Evolutionary conservation across 2,329 filamentous ascomycete genomes (phyloP), one percentile per base, ranked within the genome.

Genomic region (Aschersonia sp.): DNA sequence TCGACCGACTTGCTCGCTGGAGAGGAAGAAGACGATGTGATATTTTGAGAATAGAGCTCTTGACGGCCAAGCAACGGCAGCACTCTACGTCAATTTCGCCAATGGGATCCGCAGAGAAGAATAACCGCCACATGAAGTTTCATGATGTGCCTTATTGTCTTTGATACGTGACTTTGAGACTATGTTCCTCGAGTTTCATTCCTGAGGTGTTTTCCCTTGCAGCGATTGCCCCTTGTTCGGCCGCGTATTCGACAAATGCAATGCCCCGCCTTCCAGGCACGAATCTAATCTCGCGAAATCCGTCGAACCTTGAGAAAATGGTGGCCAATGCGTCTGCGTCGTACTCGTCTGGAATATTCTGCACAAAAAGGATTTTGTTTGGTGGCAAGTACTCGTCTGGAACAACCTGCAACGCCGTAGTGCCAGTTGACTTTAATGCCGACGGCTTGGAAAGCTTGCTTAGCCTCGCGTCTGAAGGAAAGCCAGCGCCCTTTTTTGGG

Each of bases 381-480:
- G 92, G 90, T 4, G 90, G 90, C 4, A 97, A 77, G 65, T 95
- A 97, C 67, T 98, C 92, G 75, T 97, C 92, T n/a, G 89, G 88
- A 14, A 97, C 82, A 48, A 88, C 83, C 9, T 84, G 74, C 4
- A 82, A 73, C 1, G 79, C 73, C 11, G 79, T 72, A 5, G 79
- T 74, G 49, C 78, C 79, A 1, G 83, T 84, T 5, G 85, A 78
- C 63, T 94, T 94, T 68, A 90, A 77, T 35, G 86, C 86, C 0
- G 62, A 59, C 4, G 61, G 55, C 41, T 60, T 62, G n/a, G 77
- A 74, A 12, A 81, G 73, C 70, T 90, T 90, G 47, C 77, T 69
- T 0, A 83, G 79, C 45, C 83, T 77, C 30, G 60, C 66, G 14
- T 74, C 67, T 12, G 65, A 61, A 12, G 69, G 68, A 8, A 71